Conservation (phyloP, 208 protist species). For the Leishmania gerbilli region DNA sequence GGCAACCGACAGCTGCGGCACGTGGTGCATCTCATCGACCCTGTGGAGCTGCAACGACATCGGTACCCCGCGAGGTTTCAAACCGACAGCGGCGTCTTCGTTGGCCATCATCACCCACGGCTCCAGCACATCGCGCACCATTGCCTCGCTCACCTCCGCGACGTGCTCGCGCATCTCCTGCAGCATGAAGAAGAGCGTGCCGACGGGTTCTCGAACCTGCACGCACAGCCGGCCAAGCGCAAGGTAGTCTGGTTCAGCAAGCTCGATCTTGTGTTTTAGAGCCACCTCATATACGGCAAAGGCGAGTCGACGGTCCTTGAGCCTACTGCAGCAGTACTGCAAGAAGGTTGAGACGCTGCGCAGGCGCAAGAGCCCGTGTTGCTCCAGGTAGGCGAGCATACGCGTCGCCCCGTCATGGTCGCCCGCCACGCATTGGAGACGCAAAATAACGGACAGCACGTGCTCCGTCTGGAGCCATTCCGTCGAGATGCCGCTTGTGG, state of each 20-base stretch:
- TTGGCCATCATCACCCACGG: slow-evolving; percentile 39
- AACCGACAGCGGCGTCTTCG: slow-evolving; percentile 1
- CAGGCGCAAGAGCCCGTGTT: slow-evolving; percentile 41
- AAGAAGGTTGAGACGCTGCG: slow-evolving; percentile 64
- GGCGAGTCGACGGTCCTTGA: slow-evolving; percentile 27
- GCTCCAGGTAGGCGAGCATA: slow-evolving; percentile 62
- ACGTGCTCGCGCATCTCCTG: slow-evolving; percentile 61
- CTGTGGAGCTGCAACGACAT: slow-evolving; percentile 1
- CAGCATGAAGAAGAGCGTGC: slow-evolving; percentile 55
- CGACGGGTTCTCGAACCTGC: slow-evolving; percentile 36
- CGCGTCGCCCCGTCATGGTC: slow-evolving; percentile 49
- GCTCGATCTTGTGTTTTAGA: slow-evolving; percentile 44
- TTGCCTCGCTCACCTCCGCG: slow-evolving; percentile 27
- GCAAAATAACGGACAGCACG: slow-evolving; percentile 59
- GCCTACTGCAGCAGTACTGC: slow-evolving; percentile 40
- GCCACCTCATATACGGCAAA: slow-evolving; percentile 53
- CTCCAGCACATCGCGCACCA: slow-evolving; percentile 48
- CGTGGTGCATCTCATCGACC: slow-evolving; percentile 17
- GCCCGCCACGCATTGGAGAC: slow-evolving; percentile 56
- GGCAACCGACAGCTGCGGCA: slow-evolving; percentile 5
- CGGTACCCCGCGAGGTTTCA: not conserved
- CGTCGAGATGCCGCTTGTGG: slow-evolving; percentile 3
- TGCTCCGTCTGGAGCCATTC: slow-evolving; percentile 56
- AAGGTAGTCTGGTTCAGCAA: slow-evolving; percentile 50
- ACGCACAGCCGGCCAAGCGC: slow-evolving; percentile 56